phyloP scores from a whole-genome alignment of 1,284 basidiomycete genomes.

The Earliella scabrosa region DNA sequence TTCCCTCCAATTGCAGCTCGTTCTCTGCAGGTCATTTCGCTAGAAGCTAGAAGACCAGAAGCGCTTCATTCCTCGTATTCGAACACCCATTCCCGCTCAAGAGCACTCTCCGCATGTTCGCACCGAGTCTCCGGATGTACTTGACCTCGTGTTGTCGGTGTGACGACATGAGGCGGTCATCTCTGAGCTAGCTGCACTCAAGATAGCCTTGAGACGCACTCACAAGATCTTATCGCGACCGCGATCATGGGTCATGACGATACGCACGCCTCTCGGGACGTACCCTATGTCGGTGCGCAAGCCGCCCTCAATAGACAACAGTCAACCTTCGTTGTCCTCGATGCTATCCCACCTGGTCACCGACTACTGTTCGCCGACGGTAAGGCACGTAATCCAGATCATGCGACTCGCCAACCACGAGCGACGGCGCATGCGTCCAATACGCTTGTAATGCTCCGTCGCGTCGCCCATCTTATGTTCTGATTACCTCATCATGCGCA shows the following conservation, averaged over 20 bases:
- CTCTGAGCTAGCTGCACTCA: slow-evolving; percentile 13
- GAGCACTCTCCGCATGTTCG: slow-evolving; percentile 14
- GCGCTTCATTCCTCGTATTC: too few species aligned
- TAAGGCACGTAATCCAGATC: slow-evolving; percentile 2
- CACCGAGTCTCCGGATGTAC: slow-evolving; percentile 17
- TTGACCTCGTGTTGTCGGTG: slow-evolving; percentile 7
- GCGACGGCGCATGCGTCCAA: not conserved
- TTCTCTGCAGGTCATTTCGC: not conserved
- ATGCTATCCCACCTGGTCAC: not conserved
- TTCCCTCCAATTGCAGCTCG: not conserved
- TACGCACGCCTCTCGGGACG: too few species aligned
- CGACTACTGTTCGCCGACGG: not conserved
- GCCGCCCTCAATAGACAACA: too few species aligned
- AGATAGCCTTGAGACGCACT: slow-evolving; percentile 3
- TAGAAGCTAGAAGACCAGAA: not conserved
- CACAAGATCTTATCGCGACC: not conserved
- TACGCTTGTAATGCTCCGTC: not conserved
- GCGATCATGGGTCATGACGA: not conserved
- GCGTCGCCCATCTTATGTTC: not conserved
- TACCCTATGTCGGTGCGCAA: too few species aligned
- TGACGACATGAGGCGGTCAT: slow-evolving; percentile 14
- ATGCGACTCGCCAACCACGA: too few species aligned
- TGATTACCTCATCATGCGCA: slow-evolving; percentile 19
- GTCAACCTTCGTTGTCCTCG: not conserved
- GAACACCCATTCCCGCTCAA: too few species aligned